These are phyloP conservation scores for Raffaelea albimanens DNA, from an alignment of 2,329 filamentous ascomycete genomes.

Conservation along the genomic window DNA sequence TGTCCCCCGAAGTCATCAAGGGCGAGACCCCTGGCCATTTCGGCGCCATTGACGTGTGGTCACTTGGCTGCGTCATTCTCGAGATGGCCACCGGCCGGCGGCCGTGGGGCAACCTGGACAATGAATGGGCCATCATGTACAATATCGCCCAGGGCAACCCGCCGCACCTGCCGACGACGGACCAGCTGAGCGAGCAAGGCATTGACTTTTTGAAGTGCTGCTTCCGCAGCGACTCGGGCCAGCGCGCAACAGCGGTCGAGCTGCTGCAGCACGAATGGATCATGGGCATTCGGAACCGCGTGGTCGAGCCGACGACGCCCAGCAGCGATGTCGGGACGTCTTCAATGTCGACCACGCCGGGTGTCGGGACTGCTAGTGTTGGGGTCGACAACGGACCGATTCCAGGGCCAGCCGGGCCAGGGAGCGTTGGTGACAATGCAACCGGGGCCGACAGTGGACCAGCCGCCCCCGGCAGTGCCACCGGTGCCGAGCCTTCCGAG, in stretches of 20 bases:
- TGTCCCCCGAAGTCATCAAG: slow-evolving; percentile 98
- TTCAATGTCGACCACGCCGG: slow-evolving; percentile 20
- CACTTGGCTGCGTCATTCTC: slow-evolving; percentile 87
- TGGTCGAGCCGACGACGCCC: slow-evolving; percentile 55
- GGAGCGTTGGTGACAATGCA: too few relatives aligned
- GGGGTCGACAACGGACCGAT: not conserved
- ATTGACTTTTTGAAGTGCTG: slow-evolving; percentile 83
- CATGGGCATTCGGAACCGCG: slow-evolving; percentile 53
- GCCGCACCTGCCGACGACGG: slow-evolving; percentile 68
- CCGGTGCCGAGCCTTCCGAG: not conserved
- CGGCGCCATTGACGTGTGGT: slow-evolving; percentile 92
- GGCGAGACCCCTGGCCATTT: slow-evolving; percentile 72
- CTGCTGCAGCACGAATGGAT: slow-evolving; percentile 92
- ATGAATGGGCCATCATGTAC: slow-evolving; percentile 99
- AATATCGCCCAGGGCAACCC: slow-evolving; percentile 97
- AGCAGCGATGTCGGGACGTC: slow-evolving; percentile 46
- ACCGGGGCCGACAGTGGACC: too few relatives aligned
- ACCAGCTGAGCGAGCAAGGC: slow-evolving; percentile 76
- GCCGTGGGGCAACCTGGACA: slow-evolving; percentile 92
- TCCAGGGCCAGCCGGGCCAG: too few relatives aligned
- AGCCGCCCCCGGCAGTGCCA: too few relatives aligned
- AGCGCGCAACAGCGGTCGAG: slow-evolving; percentile 74
- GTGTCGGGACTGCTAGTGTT: not conserved
- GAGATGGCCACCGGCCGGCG: slow-evolving; percentile 95
- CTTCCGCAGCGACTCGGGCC: slow-evolving; percentile 74